Evolutionary conservation across 1,284 basidiomycete species (phyloP).

Genomic region (Leccinum pachyderme): DNA sequence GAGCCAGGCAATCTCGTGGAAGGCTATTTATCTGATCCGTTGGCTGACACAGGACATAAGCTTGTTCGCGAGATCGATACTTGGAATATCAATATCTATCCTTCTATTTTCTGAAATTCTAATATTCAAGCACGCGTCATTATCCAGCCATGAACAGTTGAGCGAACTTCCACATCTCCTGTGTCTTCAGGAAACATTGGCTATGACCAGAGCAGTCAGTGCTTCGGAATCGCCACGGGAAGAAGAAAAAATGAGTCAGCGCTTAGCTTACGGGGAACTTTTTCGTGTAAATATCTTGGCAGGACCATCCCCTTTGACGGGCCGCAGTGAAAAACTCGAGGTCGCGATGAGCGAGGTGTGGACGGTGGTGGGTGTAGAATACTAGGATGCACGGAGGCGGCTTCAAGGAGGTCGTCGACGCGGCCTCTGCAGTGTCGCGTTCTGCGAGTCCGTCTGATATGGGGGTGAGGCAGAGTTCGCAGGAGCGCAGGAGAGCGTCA

Average conservation of each 20-base stretch:
- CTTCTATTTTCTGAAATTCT: neutral
- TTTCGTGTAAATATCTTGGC: conserved; percentile 70
- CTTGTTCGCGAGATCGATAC: neutral
- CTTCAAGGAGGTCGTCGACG: conserved; percentile 9
- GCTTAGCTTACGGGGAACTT: conserved; percentile 52
- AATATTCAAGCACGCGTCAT: conserved; percentile 36
- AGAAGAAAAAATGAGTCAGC: neutral
- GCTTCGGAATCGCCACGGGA: neutral
- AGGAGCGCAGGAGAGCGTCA: conserved; percentile 77
- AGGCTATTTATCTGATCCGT: no score
- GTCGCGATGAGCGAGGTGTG: conserved; percentile 81
- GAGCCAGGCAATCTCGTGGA: no score
- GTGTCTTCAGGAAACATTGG: conserved; percentile 88
- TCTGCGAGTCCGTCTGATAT: neutral
- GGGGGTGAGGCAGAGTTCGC: conserved; percentile 47
- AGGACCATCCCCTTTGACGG: conserved; percentile 66
- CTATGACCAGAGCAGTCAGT: conserved; percentile 32
- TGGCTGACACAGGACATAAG: no score
- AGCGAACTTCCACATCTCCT: conserved; percentile 71
- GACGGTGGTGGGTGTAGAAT: conserved; percentile 92
- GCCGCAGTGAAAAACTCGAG: conserved; percentile 83
- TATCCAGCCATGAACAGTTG: conserved; percentile 79
- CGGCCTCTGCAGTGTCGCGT: neutral
- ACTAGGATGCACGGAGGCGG: conserved; percentile 67
- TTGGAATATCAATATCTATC: no score